Evolutionary conservation across 2,329 filamentous ascomycete genomes (phyloP).

Genomic region (Diaporthe velutina): DNA sequence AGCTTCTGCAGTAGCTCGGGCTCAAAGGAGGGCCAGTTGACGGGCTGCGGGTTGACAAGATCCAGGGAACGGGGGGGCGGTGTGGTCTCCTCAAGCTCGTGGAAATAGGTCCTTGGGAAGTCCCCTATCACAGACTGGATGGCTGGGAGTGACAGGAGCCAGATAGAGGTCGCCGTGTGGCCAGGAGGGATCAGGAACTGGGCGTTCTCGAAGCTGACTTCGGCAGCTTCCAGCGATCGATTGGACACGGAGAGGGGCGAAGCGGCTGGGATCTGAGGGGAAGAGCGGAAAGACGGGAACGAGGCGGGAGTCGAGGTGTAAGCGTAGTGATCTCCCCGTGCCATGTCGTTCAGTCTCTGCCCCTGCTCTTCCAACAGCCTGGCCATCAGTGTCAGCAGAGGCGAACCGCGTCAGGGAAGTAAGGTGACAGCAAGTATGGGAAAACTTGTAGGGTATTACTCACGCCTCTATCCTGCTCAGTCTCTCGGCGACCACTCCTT

Average conservation of each 20-base stretch:
- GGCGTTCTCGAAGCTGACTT: conserved; percentile 46
- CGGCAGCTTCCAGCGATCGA: conserved; percentile 39
- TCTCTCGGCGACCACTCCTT: conserved; percentile 52
- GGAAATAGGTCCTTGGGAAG: conserved; percentile 51
- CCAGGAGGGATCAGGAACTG: conserved; percentile 53
- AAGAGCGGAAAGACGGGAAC: conserved; percentile 35
- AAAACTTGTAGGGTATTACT: conserved; percentile 5
- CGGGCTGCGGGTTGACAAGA: conserved; percentile 43
- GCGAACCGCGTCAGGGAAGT: conserved; percentile 43
- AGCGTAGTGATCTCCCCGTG: conserved; percentile 25
- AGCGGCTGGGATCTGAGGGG: conserved; percentile 27
- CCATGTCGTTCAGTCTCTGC: conserved; percentile 41
- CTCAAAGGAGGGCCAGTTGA: conserved; percentile 47
- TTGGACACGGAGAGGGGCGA: conserved; percentile 39
- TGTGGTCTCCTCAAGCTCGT: conserved; percentile 49
- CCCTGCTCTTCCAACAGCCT: conserved; percentile 45
- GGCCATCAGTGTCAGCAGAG: conserved; percentile 24
- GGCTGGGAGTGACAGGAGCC: conserved; percentile 50
- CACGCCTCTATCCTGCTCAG: conserved; percentile 53
- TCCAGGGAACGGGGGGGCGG: conserved; percentile 49
- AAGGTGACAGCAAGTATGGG: conserved; percentile 42
- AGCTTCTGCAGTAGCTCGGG: conserved; percentile 45
- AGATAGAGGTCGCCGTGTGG: conserved; percentile 50
- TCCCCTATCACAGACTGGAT: conserved; percentile 50
- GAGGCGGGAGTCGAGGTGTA: conserved; percentile 25